phyloP scores from a whole-genome alignment of 164 flowering plant species.

The Sedum album region DNA sequence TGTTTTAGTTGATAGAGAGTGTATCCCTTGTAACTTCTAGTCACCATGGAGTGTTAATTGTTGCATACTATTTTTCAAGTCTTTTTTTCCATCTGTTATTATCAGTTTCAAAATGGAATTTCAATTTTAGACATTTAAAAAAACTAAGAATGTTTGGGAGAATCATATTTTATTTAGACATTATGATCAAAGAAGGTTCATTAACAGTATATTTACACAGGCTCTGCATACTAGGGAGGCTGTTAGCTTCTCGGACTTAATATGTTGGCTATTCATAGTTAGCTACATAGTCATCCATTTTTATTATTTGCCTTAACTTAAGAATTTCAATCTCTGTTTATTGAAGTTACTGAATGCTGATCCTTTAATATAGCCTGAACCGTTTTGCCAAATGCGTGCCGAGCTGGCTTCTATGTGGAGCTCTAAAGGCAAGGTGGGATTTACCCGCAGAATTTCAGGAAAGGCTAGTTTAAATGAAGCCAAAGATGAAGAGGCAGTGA shows the following conservation, averaged over 20 bases:
- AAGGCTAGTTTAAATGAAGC: constrained; percentile 24
- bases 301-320: neutral
- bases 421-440: constrained; percentile 34
- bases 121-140: neutral
- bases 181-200: neutral
- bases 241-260: too few species aligned
- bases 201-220: too few species aligned
- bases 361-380: constrained; percentile 53
- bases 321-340: neutral
- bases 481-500: constrained; percentile 17
- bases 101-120: neutral
- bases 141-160: neutral
- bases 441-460: constrained; percentile 35
- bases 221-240: too few species aligned
- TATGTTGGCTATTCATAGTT: too few species aligned
- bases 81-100: neutral
- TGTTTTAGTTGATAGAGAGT: too few species aligned
- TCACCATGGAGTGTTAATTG: too few species aligned
- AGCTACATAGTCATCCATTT: too few species aligned
- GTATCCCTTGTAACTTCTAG: too few species aligned
- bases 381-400: constrained; percentile 60
- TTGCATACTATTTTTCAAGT: too few species aligned
- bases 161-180: neutral
- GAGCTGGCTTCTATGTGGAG: constrained; percentile 88
- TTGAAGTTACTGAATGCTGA: neutral